Evolutionary conservation across 129 eudicot genomes (phyloP), one percentile per base, ranked within the genome.

Genomic region (Flaveria bidentis): DNA sequence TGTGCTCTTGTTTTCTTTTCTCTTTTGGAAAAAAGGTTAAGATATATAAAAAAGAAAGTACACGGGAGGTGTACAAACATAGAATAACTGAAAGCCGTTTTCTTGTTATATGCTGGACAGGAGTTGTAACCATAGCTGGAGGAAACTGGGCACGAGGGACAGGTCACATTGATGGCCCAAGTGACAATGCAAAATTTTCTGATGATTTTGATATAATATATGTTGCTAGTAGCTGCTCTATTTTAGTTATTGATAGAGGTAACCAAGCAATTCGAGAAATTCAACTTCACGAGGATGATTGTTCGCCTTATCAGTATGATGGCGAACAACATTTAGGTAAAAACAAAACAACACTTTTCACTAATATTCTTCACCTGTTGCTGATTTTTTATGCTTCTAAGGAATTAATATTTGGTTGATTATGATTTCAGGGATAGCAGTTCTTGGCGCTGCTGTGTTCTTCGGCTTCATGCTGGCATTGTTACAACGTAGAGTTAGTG

Each of bases 181-280:
- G 96, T 82, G 97, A 91, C 77, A 93, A 87, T 66, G 97, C 97
- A 26, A 87, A 80, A 76, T 89, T 94, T 71, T 94, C 98, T 14
- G 79, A 91, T 79, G 99, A 94, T 75, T 91, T 94, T 80, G 97
- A 94, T 77, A 71, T 94, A 78, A 81, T 87, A 49, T 94, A 91
- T 33, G 67, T 91, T 45, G 82, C 83, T 39, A 85, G 97, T 73
- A 87, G 84, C 36, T 94, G 99, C 86, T 91, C 97, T 10, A 88
- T 94, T 69, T 76, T 94, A 82, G 92, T 94, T 42, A 77, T 89
- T 18, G 98, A 94, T 77, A 85, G 98, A 83, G 98, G 98, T 36
- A 87, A 91, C 73, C 97, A 91, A 65, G 98, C 97, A 11, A 94
- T 94, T 79, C 86, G 98, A 62, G 97, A 94, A 82, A 94, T 94